phyloP scores from a whole-genome alignment of 371 early-diverging fungal species.

The Mucor sp. region DNA sequence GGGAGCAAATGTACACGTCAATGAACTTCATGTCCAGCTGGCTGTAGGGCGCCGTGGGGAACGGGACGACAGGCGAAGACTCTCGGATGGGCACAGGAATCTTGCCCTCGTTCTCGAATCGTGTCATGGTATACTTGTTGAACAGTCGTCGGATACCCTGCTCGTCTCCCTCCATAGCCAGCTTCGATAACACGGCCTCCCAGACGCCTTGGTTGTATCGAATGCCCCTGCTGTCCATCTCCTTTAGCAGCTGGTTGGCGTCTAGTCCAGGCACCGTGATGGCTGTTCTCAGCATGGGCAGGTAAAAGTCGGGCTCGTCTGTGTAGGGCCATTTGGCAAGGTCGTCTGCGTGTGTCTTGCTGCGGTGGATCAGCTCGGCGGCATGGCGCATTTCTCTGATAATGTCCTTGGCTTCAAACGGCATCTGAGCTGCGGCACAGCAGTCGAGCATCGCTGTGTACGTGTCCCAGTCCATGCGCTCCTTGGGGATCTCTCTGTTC shows the following conservation, averaged over 20 bases:
- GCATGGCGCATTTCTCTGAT: constrained; percentile 18
- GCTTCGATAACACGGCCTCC: constrained; percentile 14
- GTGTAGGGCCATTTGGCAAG: constrained; percentile 15
- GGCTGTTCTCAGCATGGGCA: constrained; percentile 23
- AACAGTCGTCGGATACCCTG: constrained; percentile 23
- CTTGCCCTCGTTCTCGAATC: constrained; percentile 39
- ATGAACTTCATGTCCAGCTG: constrained; percentile 43
- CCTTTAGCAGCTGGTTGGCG: constrained; percentile 7
- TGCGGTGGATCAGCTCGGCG: background rate
- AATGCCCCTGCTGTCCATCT: constrained; percentile 9
- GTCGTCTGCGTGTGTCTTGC: constrained; percentile 13
- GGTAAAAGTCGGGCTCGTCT: constrained; percentile 22
- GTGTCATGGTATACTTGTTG: constrained; percentile 45
- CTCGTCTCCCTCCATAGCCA: constrained; percentile 7
- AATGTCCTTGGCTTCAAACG: constrained; percentile 21
- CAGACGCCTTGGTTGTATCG: constrained; percentile 16
- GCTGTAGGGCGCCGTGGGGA: constrained; percentile 50
- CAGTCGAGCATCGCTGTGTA: constrained; percentile 48
- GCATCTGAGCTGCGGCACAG: constrained; percentile 35
- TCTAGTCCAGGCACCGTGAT: constrained; percentile 6
- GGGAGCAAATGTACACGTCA: constrained; percentile 36
- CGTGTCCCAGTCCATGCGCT: constrained; percentile 22
- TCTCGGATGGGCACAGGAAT: constrained; percentile 48
- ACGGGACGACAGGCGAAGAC: constrained; percentile 32
- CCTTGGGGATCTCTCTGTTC: constrained; percentile 30